Conservation (phyloP, 495 filamentous ascomycete species). For the Amorphotheca resinae region DNA sequence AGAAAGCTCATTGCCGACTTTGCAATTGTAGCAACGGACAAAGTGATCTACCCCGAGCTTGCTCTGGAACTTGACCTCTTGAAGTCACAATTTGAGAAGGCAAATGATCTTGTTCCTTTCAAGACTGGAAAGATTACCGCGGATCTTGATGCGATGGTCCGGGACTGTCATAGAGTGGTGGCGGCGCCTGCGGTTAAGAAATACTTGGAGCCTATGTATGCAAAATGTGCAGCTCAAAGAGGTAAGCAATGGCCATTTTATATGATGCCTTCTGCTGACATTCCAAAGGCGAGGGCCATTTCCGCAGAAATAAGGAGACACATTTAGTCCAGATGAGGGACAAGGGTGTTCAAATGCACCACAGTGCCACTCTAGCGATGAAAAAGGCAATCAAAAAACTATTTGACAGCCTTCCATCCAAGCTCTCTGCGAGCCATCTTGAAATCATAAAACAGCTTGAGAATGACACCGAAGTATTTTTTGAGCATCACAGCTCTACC, state of each 20-base stretch:
- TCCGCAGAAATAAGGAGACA: background rate
- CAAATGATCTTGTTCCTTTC: background rate
- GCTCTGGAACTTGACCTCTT: background rate
- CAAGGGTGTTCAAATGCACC: background rate
- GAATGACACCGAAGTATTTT: background rate
- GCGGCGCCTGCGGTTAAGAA: background rate
- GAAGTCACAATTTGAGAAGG: background rate
- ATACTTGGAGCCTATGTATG: constrained; percentile 6
- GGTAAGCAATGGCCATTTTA: background rate
- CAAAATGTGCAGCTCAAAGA: background rate
- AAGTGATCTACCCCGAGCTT: background rate
- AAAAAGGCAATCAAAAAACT: background rate
- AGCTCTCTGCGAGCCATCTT: background rate
- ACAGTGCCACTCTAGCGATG: background rate
- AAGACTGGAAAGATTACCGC: background rate
- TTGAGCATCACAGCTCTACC: background rate
- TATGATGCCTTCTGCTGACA: background rate
- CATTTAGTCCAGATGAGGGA: background rate
- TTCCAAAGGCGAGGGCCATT: constrained; percentile 1
- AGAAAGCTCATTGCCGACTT: constrained; percentile 1
- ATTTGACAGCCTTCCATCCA: background rate
- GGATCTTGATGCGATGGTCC: background rate
- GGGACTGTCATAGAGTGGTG: background rate
- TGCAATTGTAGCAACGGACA: background rate
- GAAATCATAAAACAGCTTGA: background rate